Conservation (phyloP, 768 basidiomycete genomes). For the Suillus discolor region DNA sequence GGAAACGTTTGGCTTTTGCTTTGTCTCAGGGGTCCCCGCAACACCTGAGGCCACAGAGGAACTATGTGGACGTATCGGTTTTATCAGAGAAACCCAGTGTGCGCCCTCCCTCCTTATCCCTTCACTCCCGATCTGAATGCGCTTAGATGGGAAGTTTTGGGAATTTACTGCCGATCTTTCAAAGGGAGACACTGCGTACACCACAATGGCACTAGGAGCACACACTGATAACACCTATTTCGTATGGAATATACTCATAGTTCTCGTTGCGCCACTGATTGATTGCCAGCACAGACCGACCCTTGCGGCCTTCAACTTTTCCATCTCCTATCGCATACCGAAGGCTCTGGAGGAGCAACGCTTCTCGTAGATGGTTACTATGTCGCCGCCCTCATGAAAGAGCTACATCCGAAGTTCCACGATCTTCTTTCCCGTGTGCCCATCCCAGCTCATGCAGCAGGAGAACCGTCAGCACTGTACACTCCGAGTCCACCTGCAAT, state of each 20-base stretch:
- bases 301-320: conserved; percentile 96
- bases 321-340: conserved; percentile 84
- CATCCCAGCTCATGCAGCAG: conserved; percentile 87
- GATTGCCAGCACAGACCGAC: conserved; percentile 60
- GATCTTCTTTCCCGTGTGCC: conserved; percentile 64
- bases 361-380: conserved; percentile 97
- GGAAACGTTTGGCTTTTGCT: conserved; percentile 89
- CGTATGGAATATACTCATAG: conserved; percentile 21
- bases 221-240: conserved; percentile 78
- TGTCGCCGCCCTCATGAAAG: conserved; percentile 77
- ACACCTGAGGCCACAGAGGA: conserved; percentile 85
- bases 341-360: conserved; percentile 82
- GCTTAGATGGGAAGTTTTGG: conserved; percentile 92
- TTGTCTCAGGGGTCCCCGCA: conserved; percentile 77
- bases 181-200: conserved; percentile 94
- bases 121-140: conserved; percentile 37
- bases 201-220: conserved; percentile 81
- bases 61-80: conserved; percentile 74
- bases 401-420: conserved; percentile 73
- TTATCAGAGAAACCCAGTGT: conserved; percentile 88
- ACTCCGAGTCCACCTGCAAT: conserved; percentile 56
- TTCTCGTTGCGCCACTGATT: conserved; percentile 16
- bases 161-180: conserved; percentile 92
- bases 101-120: conserved; percentile 17
- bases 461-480: conserved; percentile 63